phyloP scores from a whole-genome alignment of 2,329 filamentous ascomycete genomes.

The Myriosclerotinia duriaeana region DNA sequence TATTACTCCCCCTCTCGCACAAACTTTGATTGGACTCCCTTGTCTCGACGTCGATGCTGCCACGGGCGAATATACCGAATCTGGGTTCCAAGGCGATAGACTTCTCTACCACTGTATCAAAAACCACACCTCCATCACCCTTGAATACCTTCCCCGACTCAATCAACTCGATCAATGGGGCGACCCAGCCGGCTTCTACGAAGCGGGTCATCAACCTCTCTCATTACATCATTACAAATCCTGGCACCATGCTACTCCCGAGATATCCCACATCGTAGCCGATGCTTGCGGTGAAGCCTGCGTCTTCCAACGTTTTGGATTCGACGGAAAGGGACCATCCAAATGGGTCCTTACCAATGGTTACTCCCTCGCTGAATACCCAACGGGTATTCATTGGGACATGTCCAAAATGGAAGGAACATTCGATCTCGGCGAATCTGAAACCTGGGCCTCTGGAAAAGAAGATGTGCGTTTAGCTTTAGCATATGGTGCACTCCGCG shows the following conservation, averaged over 20 bases:
- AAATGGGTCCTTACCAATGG: slow-evolving; percentile 38
- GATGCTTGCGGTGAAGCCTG: slow-evolving; percentile 41
- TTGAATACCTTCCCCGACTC: slow-evolving; percentile 35
- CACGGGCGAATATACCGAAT: slow-evolving; percentile 30
- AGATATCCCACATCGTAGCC: slow-evolving; percentile 34
- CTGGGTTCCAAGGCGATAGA: slow-evolving; percentile 38
- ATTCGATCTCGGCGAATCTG: slow-evolving; percentile 32
- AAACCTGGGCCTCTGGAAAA: slow-evolving; percentile 36
- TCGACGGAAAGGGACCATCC: slow-evolving; percentile 29
- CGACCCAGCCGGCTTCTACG: slow-evolving; percentile 40
- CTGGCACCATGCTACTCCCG: slow-evolving; percentile 36
- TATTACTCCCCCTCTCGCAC: slow-evolving; percentile 34
- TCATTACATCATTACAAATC: slow-evolving; percentile 40
- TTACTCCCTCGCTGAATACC: slow-evolving; percentile 37
- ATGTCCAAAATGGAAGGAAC: slow-evolving; percentile 37
- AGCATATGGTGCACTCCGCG: slow-evolving; percentile 51
- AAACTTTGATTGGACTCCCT: slow-evolving; percentile 29
- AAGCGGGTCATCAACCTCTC: slow-evolving; percentile 36
- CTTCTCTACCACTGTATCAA: slow-evolving; percentile 40
- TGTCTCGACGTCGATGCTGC: slow-evolving; percentile 35
- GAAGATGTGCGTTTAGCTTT: slow-evolving; percentile 40
- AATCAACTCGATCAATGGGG: slow-evolving; percentile 40
- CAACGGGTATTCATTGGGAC: slow-evolving; percentile 39
- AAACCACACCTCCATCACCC: slow-evolving; percentile 33
- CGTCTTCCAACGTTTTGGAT: slow-evolving; percentile 39